Conservation (phyloP, 1,284 basidiomycete species). For the Stygiomarasmius scandens region DNA sequence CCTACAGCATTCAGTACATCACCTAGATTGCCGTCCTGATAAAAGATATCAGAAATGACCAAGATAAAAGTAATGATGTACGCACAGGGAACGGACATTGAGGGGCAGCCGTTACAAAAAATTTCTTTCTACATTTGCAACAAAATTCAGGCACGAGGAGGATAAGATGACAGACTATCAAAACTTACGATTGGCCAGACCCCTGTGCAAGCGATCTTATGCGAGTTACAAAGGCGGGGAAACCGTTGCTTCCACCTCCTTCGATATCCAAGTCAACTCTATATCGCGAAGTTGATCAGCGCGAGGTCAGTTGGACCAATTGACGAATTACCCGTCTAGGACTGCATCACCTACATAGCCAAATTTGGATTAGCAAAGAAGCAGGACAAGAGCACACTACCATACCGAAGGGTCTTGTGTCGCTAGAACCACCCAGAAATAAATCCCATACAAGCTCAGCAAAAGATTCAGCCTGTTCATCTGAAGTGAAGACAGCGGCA, state of each 20-base stretch:
- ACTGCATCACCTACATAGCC: slow-evolving; percentile 28
- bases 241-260: slow-evolving; percentile 54
- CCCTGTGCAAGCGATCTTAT: slow-evolving; percentile 49
- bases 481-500: slow-evolving; percentile 51
- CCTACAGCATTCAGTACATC: slow-evolving; percentile 53
- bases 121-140: slow-evolving; percentile 33
- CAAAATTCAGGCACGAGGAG: not conserved
- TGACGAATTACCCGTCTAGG: slow-evolving; percentile 55
- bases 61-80: slow-evolving; percentile 22
- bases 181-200: slow-evolving; percentile 52
- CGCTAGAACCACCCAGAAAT: slow-evolving; percentile 64
- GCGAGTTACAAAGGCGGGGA: slow-evolving; percentile 54
- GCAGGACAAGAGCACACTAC: not conserved
- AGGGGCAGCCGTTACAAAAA: slow-evolving; percentile 65
- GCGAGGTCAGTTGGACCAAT: not conserved
- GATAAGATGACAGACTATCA: not conserved
- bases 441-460: slow-evolving; percentile 66
- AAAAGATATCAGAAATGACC: not conserved
- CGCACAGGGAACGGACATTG: slow-evolving; percentile 63
- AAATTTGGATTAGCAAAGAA: not conserved
- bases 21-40: slow-evolving; percentile 35
- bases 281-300: not conserved
- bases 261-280: slow-evolving; percentile 72
- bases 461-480: slow-evolving; percentile 52
- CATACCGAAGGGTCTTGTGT: slow-evolving; percentile 58